These are phyloP conservation scores for Dissoconium aciculare DNA, from an alignment of 2,329 filamentous ascomycete species.

Conservation along the genomic window DNA sequence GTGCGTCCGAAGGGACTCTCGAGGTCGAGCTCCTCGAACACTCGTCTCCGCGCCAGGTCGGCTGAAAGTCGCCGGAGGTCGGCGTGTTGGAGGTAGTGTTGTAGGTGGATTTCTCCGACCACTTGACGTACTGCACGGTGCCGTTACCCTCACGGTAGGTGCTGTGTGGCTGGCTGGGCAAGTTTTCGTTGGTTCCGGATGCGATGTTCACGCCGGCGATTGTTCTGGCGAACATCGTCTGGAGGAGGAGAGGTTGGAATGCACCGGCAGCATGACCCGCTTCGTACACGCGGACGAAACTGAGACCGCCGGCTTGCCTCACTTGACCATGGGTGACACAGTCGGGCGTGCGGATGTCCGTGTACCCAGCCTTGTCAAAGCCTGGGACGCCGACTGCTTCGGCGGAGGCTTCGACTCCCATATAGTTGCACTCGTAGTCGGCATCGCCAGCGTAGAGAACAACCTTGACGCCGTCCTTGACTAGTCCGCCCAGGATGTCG, in stretches of 20 bases:
- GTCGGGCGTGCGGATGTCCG: slow-evolving; percentile 32
- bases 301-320: slow-evolving; percentile 36
- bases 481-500: slow-evolving; percentile 26
- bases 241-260: slow-evolving; percentile 34
- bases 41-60: too few species aligned
- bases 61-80: too few species aligned
- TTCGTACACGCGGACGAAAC: slow-evolving; percentile 36
- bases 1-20: too few species aligned
- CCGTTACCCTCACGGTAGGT: slow-evolving; percentile 29
- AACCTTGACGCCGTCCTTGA: slow-evolving; percentile 29
- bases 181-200: slow-evolving; percentile 21
- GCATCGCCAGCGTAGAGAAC: slow-evolving; percentile 35
- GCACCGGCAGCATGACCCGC: slow-evolving; percentile 37
- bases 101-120: slow-evolving; percentile 32
- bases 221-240: slow-evolving; percentile 36
- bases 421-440: slow-evolving; percentile 35
- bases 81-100: slow-evolving; percentile 15
- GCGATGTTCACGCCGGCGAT: slow-evolving; percentile 35
- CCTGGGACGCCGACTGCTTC: slow-evolving; percentile 28
- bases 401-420: slow-evolving; percentile 29
- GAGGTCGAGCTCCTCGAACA: too few species aligned
- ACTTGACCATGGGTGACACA: slow-evolving; percentile 37
- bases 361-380: slow-evolving; percentile 33
- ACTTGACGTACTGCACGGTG: slow-evolving; percentile 32
- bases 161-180: slow-evolving; percentile 15